A percentile compares a stretch with the other conserved stretches of the same genome.
phyloP scores from a whole-genome alignment of 78 protist genomes.

The Dictyostelium purpureum region DNA sequence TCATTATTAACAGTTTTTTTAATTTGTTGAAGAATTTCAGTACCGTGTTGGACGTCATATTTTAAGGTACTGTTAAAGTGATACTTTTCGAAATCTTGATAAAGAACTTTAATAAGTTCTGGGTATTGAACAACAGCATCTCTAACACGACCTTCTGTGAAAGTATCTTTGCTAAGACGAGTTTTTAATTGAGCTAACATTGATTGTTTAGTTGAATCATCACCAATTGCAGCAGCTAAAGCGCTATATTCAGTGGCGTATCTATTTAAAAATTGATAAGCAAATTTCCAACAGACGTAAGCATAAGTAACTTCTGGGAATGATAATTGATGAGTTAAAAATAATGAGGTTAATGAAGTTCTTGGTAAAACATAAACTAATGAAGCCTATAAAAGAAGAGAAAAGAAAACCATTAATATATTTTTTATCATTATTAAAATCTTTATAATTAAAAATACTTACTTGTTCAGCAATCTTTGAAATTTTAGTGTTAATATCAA shows the following conservation, averaged over 20 bases:
- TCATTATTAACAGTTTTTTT: slow-evolving; percentile 64
- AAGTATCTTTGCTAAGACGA: slow-evolving; percentile 44
- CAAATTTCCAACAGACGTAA: slow-evolving; percentile 75
- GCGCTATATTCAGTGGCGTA: slow-evolving; percentile 51
- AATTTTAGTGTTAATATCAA: slow-evolving; percentile 59
- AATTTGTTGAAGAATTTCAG: slow-evolving; percentile 28
- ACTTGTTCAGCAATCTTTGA: slow-evolving; percentile 75
- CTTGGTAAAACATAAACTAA: slow-evolving; percentile 68
- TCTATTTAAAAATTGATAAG: slow-evolving; percentile 72
- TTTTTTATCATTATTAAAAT: not conserved
- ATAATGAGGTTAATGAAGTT: slow-evolving; percentile 63
- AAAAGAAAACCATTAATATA: not conserved
- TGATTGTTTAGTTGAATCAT: slow-evolving; percentile 59
- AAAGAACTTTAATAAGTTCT: slow-evolving; percentile 13
- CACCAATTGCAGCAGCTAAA: slow-evolving; percentile 61
- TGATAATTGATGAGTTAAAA: slow-evolving; percentile 63
- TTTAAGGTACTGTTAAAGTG: not conserved
- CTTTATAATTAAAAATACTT: not conserved
- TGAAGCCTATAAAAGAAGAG: slow-evolving; percentile 33
- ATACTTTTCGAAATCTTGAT: slow-evolving; percentile 54
- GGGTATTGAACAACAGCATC: slow-evolving; percentile 61
- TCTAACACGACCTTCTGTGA: slow-evolving; percentile 71
- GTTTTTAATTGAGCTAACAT: slow-evolving; percentile 70
- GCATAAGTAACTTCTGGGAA: slow-evolving; percentile 78
- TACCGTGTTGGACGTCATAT: slow-evolving; percentile 52